Conservation (phyloP, 1,139 yeast species). For the Geotrichum fermentans region DNA sequence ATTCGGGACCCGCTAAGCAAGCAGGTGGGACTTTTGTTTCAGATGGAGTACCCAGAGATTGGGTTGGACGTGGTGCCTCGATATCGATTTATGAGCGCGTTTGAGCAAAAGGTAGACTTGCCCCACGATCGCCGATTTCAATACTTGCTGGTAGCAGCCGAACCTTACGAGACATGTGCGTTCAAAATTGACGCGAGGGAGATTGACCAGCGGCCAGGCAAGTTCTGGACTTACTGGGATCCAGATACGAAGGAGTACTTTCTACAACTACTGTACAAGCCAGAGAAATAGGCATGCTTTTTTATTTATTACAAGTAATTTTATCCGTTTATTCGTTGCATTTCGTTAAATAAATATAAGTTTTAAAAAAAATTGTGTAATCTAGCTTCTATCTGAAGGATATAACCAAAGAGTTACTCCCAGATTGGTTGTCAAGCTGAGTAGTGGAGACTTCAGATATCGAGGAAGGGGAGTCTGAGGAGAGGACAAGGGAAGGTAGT, state of each 20-base stretch:
- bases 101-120: slow-evolving; percentile 53
- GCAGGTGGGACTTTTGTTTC: slow-evolving; percentile 59
- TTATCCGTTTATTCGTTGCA: background rate
- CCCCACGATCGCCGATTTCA: slow-evolving; percentile 48
- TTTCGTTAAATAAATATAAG: background rate
- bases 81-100: slow-evolving; percentile 68
- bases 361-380: background rate
- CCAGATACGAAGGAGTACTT: slow-evolving; percentile 61
- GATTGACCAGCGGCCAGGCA: slow-evolving; percentile 47
- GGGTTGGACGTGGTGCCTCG: slow-evolving; percentile 49
- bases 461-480: slow-evolving; percentile 3
- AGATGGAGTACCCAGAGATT: slow-evolving; percentile 52
- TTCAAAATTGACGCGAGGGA: slow-evolving; percentile 60
- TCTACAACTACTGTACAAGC: slow-evolving; percentile 58
- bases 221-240: slow-evolving; percentile 70
- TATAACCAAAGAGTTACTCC: too few species aligned
- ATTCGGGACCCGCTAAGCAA: slow-evolving; percentile 55
- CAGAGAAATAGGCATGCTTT: background rate
- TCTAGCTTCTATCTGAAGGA: too few species aligned
- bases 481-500: slow-evolving; percentile 1
- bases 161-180: slow-evolving; percentile 76
- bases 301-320: background rate
- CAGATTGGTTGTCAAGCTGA: too few species aligned
- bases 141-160: slow-evolving; percentile 71
- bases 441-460: slow-evolving; percentile 10